A percentile compares a stretch with the other conserved stretches of the same genome.
Evolutionary conservation across 2,329 filamentous ascomycete species (phyloP).

Genomic region (Neopestalotiopsis sp.): DNA sequence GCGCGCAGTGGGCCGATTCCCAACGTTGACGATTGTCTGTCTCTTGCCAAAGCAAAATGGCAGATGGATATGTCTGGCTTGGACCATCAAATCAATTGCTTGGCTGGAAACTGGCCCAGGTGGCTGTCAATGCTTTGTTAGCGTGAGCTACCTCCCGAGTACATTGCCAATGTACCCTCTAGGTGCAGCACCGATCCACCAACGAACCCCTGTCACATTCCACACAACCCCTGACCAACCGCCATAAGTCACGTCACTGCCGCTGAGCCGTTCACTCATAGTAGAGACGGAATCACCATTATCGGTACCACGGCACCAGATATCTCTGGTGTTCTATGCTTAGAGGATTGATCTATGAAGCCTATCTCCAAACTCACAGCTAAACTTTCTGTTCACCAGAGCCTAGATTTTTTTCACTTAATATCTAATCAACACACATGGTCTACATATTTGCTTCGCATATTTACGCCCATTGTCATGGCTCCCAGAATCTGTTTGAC

Average conservation of each 20-base stretch:
- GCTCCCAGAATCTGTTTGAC: no score
- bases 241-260: neutral
- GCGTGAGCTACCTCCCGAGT: neutral
- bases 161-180: neutral
- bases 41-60: no score
- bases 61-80: no score
- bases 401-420: no score
- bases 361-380: no score
- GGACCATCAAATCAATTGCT: neutral
- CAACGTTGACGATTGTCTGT: no score
- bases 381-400: no score
- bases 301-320: neutral
- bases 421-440: no score
- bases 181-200: neutral
- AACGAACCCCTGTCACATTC: neutral
- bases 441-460: no score
- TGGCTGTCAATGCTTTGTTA: neutral
- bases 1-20: no score
- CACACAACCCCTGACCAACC: neutral
- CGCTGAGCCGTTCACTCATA: neutral
- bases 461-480: no score
- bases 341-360: no score
- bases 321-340: neutral
- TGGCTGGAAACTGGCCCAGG: neutral
- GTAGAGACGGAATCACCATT: neutral